Evolutionary conservation across 768 basidiomycete species (phyloP).

Genomic region (Pisolithus tinctorius): DNA sequence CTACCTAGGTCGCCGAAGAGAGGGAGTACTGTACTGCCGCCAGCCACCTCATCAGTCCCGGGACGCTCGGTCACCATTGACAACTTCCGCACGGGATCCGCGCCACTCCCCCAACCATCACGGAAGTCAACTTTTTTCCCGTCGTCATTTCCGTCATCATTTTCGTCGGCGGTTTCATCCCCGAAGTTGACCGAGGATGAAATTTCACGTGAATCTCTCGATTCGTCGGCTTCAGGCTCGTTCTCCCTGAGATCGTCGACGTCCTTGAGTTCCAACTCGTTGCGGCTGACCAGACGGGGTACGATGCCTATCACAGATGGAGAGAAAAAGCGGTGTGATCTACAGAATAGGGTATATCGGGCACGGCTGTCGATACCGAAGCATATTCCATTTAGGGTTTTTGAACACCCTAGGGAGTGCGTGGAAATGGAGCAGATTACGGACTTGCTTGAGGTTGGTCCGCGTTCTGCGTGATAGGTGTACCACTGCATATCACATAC

Average conservation of each 20-base stretch:
- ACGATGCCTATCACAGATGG: slow-evolving; percentile 34
- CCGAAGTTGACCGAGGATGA: slow-evolving; percentile 5
- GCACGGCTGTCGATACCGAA: slow-evolving; percentile 55
- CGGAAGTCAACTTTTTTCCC: slow-evolving; percentile 11
- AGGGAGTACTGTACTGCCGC: slow-evolving; percentile 5
- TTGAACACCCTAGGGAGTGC: slow-evolving; percentile 64
- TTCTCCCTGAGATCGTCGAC: slow-evolving; percentile 11
- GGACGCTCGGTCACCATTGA: slow-evolving; percentile 8
- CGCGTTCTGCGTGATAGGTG: no score
- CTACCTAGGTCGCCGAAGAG: slow-evolving; percentile 4
- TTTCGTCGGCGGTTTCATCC: slow-evolving; percentile 1
- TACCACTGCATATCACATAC: no score
- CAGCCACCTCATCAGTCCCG: slow-evolving; percentile 2
- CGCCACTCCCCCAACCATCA: slow-evolving; percentile 10
- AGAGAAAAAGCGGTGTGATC: slow-evolving; percentile 48
- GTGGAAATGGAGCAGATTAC: slow-evolving; percentile 49
- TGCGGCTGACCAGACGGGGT: slow-evolving; percentile 3
- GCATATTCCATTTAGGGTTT: slow-evolving; percentile 55
- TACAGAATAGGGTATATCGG: slow-evolving; percentile 59
- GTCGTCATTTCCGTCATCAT: slow-evolving; percentile 3
- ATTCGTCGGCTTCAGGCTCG: slow-evolving; percentile 20
- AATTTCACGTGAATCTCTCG: slow-evolving; percentile 14
- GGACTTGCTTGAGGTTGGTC: slow-evolving; percentile 3
- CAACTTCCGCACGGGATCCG: slow-evolving; percentile 2
- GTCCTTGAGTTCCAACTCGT: slow-evolving; percentile 14